phyloP scores from a whole-genome alignment of 768 basidiomycete species.

The Termitomyces sp. region DNA sequence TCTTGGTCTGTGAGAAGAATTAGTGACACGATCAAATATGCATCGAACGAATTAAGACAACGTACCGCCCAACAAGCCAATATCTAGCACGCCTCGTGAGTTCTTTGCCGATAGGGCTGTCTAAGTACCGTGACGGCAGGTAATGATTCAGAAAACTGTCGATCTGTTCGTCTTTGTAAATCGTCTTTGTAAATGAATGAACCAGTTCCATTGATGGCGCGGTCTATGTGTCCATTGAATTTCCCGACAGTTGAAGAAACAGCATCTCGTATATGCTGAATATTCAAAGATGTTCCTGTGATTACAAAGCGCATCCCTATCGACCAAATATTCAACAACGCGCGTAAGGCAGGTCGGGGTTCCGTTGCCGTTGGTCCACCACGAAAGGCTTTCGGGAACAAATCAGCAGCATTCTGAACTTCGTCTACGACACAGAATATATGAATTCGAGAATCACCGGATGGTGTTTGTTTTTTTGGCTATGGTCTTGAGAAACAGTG shows the following conservation, averaged over 20 bases:
- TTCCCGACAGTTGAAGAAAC: not conserved
- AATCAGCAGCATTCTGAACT: not conserved
- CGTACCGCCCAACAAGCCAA: not conserved
- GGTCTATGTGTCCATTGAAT: not conserved
- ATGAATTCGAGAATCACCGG: not conserved
- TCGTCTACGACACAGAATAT: not conserved
- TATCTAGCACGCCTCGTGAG: not conserved
- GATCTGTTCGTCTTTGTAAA: not conserved
- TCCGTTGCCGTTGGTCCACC: not conserved
- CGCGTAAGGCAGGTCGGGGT: not conserved
- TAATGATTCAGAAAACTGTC: not conserved
- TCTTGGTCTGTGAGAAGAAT: not conserved
- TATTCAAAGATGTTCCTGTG: conserved; percentile 2
- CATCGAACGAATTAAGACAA: not conserved
- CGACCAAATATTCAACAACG: not conserved
- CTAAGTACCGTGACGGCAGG: not conserved
- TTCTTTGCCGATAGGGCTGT: not conserved
- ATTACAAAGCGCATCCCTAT: not conserved
- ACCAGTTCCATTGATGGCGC: not conserved
- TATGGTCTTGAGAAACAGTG: not conserved
- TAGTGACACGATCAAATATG: not conserved
- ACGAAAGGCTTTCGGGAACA: not conserved
- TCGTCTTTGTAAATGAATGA: not conserved
- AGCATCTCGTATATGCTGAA: not conserved
- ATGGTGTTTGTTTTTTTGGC: not conserved